Percentiles rank a stretch among this genome's conserved stretches.
Evolutionary conservation across 1,284 basidiomycete species (phyloP).

Genomic region (Thecaphora frezii): DNA sequence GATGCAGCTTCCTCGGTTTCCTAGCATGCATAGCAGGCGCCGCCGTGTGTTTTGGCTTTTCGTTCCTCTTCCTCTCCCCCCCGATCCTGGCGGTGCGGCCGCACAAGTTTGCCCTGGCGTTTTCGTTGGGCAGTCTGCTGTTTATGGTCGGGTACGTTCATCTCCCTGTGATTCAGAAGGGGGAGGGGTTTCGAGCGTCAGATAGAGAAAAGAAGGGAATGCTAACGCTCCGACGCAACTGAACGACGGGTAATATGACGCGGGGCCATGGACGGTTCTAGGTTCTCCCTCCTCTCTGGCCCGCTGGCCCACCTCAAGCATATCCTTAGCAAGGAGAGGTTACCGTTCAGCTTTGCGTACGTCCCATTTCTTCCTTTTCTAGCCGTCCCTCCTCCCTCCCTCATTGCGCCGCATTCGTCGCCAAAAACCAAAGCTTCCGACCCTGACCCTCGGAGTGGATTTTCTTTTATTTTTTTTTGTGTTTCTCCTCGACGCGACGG

Average conservation of each 20-base stretch:
- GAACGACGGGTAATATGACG: too few species aligned
- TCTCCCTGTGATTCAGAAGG: background rate
- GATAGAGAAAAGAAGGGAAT: too few species aligned
- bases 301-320: conserved; percentile 54
- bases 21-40: conserved; percentile 85
- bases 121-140: conserved; percentile 52
- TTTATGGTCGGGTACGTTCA: conserved; percentile 56
- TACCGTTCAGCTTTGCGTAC: conserved; percentile 65
- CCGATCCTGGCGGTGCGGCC: conserved; percentile 64
- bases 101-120: conserved; percentile 56
- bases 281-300: conserved; percentile 54
- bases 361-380: conserved; percentile 3
- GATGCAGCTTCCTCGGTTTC: conserved; percentile 79
- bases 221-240: too few species aligned
- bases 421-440: too few species aligned
- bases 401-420: too few species aligned
- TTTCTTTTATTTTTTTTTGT: too few species aligned
- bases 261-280: too few species aligned
- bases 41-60: conserved; percentile 89
- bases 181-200: background rate
- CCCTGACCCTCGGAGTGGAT: too few species aligned
- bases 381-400: background rate
- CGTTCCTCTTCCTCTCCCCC: conserved; percentile 82
- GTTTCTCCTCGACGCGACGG: too few species aligned
- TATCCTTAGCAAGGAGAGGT: conserved; percentile 61